Base-by-base conservation (phyloP, 208 protist genomes). In the Sergeia podlipaevii region DNA sequence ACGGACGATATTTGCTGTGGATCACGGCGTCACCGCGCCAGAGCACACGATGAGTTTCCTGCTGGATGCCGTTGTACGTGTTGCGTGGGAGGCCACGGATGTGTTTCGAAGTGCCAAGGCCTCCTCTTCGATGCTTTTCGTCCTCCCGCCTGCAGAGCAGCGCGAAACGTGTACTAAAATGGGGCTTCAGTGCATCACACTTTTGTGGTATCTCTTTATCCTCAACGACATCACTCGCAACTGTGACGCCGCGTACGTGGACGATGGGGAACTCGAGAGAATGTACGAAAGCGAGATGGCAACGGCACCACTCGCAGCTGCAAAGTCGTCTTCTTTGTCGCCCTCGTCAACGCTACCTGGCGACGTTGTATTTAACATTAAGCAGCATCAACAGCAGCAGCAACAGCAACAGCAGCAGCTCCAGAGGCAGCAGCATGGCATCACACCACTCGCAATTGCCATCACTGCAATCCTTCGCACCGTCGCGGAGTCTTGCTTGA, bases 1-100 rank as follows among this genome's bases (percentile, higher is more conserved):
- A 28, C 72, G 80, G 17, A 91, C 89, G 82, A 28, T 68, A 11
- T 90, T 89, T 44, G 80, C 75, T 11, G 50, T 94, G 24, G 77
- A 89, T 15, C 80, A 91, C 63, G 55, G 68, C n/a, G 29, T 70
- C 15, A 62, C 60, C 2, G 68, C 71, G 4, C n/a, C n/a, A n/a
- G 54, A 78, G 20, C 82, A 94, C 60, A 34, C 78, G 15, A 44
- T 89, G 43, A 86, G 77, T 42, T 27, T 91, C n/a, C 47, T 88
- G 11, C 68, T 91, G n/a, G 86, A 94, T 50, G 67, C 70, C 24
- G 34, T 89, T 32, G 49, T 91, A 27, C 50, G 23, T 27, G 28
- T 84, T 8, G 85, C 85, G 18, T 78, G 77, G 55, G 70, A 73
- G 29, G 54, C 65, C 5, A 72, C 63, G 3, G 43, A 44, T 18